These are phyloP conservation scores for Periglandula ipomoeae DNA, from an alignment of 2,329 filamentous ascomycete genomes.

Conservation along the genomic window DNA sequence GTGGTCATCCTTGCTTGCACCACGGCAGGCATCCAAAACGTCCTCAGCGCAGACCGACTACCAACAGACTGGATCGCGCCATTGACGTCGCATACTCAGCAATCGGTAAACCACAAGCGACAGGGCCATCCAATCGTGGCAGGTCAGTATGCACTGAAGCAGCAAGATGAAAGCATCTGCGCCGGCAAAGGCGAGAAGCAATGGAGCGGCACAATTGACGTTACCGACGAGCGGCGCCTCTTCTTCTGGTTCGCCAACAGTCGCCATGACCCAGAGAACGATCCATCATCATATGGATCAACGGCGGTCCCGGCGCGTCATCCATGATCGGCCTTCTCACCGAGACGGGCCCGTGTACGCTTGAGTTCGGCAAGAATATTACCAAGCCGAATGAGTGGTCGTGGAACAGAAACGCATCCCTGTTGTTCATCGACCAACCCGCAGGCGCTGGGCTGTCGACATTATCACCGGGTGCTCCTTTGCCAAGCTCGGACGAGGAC, in stretches of 20 bases:
- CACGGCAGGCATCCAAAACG: too few relatives aligned
- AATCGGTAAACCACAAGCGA: too few relatives aligned
- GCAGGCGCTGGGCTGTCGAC: conserved; percentile 53
- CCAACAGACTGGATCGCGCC: too few relatives aligned
- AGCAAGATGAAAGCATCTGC: not conserved
- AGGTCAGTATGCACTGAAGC: not conserved
- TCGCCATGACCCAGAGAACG: conserved; percentile 16
- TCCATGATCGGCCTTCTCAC: conserved; percentile 12
- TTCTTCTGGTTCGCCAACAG: conserved; percentile 22
- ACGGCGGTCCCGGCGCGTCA: conserved; percentile 27
- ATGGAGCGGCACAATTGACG: conserved; percentile 8
- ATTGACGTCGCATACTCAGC: too few relatives aligned
- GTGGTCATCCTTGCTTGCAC: too few relatives aligned
- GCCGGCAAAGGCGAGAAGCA: conserved; percentile 4
- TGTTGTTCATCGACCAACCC: conserved; percentile 39
- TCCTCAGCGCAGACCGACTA: too few relatives aligned
- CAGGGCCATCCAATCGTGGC: too few relatives aligned
- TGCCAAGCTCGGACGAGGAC: conserved; percentile 29
- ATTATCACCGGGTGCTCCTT: conserved; percentile 10
- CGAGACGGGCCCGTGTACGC: conserved; percentile 12
- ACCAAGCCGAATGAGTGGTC: conserved; percentile 11
- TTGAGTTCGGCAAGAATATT: conserved; percentile 1
- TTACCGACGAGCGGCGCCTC: conserved; percentile 6
- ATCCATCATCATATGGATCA: conserved; percentile 46
- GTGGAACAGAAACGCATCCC: conserved; percentile 17